These are phyloP conservation scores for Candida gigantensis DNA, from an alignment of 1,139 yeast genomes.

Conservation along the genomic window DNA sequence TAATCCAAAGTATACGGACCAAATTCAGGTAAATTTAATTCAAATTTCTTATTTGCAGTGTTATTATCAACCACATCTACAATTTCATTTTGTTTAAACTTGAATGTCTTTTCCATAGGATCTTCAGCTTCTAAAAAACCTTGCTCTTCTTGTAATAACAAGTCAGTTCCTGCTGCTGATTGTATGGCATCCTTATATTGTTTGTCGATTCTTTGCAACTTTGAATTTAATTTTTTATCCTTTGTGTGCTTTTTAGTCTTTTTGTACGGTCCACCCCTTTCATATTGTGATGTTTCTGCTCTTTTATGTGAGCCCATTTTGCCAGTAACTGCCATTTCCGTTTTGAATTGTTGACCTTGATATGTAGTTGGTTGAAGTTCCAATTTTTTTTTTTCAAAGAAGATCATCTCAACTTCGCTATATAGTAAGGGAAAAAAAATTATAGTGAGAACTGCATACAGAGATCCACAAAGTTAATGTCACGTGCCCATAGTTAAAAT, in stretches of 20 bases:
- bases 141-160: conserved; percentile 76
- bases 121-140: conserved; percentile 92
- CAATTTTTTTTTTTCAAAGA: not conserved
- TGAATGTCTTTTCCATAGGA: conserved; percentile 82
- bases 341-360: conserved; percentile 1
- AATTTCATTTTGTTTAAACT: conserved; percentile 81
- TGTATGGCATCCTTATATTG: conserved; percentile 76
- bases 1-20: conserved; percentile 89
- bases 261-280: conserved; percentile 15
- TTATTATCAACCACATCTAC: conserved; percentile 73
- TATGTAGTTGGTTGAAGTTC: not conserved
- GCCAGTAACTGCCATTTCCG: conserved; percentile 17
- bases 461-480: no score
- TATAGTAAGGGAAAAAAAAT: not conserved
- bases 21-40: conserved; percentile 68
- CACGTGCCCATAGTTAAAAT: no score
- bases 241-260: conserved; percentile 28
- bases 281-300: conserved; percentile 20
- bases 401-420: not conserved
- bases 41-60: conserved; percentile 75
- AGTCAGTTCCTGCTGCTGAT: conserved; percentile 84
- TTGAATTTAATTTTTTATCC: conserved; percentile 65
- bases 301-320: conserved; percentile 24
- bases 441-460: no score
- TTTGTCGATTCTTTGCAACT: conserved; percentile 65